Evolutionary conservation across 2,329 filamentous ascomycete species (phyloP).

Genomic region (Zelopaecilomyces penicillatus): DNA sequence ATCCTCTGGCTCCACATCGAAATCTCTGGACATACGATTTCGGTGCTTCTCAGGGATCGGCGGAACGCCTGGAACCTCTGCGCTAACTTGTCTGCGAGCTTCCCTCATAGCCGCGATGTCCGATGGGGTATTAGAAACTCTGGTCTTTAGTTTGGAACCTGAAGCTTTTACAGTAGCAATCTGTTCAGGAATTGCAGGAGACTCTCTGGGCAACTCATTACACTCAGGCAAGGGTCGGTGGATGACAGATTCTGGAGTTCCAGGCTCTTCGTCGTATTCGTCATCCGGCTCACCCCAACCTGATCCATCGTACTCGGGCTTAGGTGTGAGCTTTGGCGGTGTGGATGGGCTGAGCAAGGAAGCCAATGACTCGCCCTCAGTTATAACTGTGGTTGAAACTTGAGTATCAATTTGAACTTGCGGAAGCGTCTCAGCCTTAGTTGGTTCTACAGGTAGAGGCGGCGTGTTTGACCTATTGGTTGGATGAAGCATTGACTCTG

Average conservation of each 20-base stretch:
- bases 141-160: constrained; percentile 79
- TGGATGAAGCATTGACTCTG: too few species aligned
- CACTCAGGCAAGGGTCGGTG: constrained; percentile 47
- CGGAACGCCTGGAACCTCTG: constrained; percentile 54
- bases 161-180: constrained; percentile 84
- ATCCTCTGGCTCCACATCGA: constrained; percentile 29
- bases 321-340: constrained; percentile 43
- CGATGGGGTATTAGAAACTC: constrained; percentile 77
- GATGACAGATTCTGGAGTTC: constrained; percentile 85
- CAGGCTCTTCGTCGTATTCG: constrained; percentile 51
- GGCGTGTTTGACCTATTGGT: too few species aligned
- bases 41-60: constrained; percentile 54
- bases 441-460: too few species aligned
- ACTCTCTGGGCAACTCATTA: constrained; percentile 28
- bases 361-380: constrained; percentile 1
- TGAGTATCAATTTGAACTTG: too few species aligned
- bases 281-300: constrained; percentile 49
- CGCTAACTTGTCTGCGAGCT: constrained; percentile 75
- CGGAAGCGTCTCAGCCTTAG: too few species aligned
- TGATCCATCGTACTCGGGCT: constrained; percentile 55
- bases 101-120: constrained; percentile 81
- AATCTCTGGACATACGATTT: constrained; percentile 43
- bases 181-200: constrained; percentile 66
- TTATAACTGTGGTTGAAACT: too few species aligned
- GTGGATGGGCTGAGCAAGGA: constrained; percentile 31